Base-by-base conservation (phyloP, 2,329 filamentous ascomycete species). In the Paraphoma chrysanthemicola region DNA sequence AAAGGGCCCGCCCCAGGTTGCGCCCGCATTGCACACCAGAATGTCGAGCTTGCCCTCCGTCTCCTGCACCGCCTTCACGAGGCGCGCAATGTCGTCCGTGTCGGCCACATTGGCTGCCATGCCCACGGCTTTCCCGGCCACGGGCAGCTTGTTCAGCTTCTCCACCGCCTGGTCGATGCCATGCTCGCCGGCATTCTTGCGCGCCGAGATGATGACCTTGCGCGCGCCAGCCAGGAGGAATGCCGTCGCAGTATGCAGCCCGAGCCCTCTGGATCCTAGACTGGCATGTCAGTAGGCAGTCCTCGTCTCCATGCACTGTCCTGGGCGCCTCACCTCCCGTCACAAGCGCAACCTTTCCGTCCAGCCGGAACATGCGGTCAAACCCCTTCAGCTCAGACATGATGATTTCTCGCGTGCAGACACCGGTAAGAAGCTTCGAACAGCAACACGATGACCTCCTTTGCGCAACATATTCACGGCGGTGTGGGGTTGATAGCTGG, bases 171-270 rank as follows among this genome's bases (percentile, higher is more conserved):
- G 73, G 45, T 77, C 68, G 39, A 78, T 77, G 48, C 75, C 75
- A 43, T 77, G 68, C 16, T 63, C 61, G 17, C 77, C 78, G 23
- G 68, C 69, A 23, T 71, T 71, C 57, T 77, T 79, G 12, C 77
- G 71, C 3, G 77, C 73, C 0, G 72, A 75, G 31, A 79, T 71
- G 57, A 78, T 68, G 50, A 79, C 77, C 41, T 68, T 77, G 30
- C 66, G 70, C n/a, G 74, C 75, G 10, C 77, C 77, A 11, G 77
- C 77, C 29, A 75, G 69, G 7, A 79, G 71, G 44, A 79, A 77
- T 0, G 72, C 76, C 2, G 75, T 76, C 6, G 77, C 77, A 8
- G 76, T 68, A 41, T 78, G 73, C 10, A 78, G 70, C 14, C 76
- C 76, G 17, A 79, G 65, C 1, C 77, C 77, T 64, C 76, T 67